These are phyloP conservation scores for Moringa oleifera DNA, from an alignment of 345 rosid genomes.

Conservation along the genomic window DNA sequence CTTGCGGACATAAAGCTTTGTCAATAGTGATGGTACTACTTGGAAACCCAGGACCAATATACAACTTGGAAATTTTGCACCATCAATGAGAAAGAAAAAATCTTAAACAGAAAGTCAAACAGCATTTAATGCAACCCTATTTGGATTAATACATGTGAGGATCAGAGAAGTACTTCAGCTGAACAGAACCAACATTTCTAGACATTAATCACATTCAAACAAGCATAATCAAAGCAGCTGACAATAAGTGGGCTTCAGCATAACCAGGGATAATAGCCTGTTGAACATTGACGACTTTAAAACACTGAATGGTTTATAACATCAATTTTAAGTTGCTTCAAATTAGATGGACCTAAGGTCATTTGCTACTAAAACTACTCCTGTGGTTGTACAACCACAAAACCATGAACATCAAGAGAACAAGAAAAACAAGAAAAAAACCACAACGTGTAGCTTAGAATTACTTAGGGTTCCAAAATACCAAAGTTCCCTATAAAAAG, in stretches of 20 bases:
- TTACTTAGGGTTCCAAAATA: not conserved
- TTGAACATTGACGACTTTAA: not conserved
- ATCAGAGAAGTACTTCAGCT: not conserved
- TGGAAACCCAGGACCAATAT: not conserved
- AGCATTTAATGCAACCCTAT: not conserved
- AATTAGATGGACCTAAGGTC: not conserved
- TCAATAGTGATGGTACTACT: not conserved
- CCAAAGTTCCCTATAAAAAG: not conserved
- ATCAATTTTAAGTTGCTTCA: not conserved
- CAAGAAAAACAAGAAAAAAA: not conserved
- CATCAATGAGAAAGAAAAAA: no score
- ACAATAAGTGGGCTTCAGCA: not conserved
- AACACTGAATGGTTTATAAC: no score
- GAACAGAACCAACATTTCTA: not conserved
- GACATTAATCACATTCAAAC: no score
- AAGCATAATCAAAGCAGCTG: not conserved
- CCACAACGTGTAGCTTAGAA: not conserved
- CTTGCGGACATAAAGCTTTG: no score
- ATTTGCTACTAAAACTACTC: not conserved
- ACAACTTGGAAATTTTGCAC: not conserved
- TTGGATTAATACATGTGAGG: not conserved
- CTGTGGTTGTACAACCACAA: not conserved
- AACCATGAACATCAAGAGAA: not conserved
- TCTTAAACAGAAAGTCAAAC: not conserved
- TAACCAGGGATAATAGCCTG: not conserved